Percentiles rank a stretch among this genome's conserved stretches.
phyloP scores from a whole-genome alignment of 805 yeast species.

The Candida boleticola region DNA sequence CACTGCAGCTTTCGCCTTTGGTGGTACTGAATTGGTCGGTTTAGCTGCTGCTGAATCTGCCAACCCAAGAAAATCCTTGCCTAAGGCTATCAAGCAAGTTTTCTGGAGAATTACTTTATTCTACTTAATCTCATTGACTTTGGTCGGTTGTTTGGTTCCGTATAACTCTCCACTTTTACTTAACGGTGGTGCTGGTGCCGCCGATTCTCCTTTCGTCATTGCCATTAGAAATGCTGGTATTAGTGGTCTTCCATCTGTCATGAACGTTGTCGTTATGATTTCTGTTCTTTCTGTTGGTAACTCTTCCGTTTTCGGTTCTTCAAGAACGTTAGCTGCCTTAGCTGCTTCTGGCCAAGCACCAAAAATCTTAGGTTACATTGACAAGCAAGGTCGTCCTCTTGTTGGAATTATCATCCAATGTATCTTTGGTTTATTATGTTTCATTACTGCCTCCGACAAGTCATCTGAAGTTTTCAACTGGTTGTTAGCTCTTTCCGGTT shows the following conservation, averaged over 20 bases:
- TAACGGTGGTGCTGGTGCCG: conserved; percentile 33
- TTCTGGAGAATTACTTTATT: conserved; percentile 42
- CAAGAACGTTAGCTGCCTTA: conserved; percentile 46
- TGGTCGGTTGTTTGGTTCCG: conserved; percentile 57
- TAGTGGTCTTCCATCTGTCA: conserved; percentile 36
- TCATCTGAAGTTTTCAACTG: conserved; percentile 41
- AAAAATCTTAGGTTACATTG: conserved; percentile 41
- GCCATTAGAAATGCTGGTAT: conserved; percentile 34
- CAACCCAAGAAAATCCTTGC: conserved; percentile 35
- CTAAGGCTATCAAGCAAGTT: conserved; percentile 41
- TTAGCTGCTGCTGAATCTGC: conserved; percentile 42
- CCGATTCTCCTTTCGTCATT: conserved; percentile 30
- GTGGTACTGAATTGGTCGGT: conserved; percentile 41
- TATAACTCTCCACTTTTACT: conserved; percentile 29
- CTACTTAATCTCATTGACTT: conserved; percentile 44
- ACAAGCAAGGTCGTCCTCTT: conserved; percentile 50
- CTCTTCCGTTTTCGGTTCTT: conserved; percentile 39
- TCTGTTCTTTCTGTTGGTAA: conserved; percentile 43
- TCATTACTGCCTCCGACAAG: conserved; percentile 26
- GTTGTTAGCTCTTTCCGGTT: conserved; percentile 50
- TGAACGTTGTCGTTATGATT: conserved; percentile 40
- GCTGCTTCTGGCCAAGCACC: conserved; percentile 49
- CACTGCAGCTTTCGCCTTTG: conserved; percentile 42
- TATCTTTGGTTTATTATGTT: conserved; percentile 42
- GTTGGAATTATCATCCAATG: conserved; percentile 40